These are phyloP conservation scores for Haplosporangium gracile DNA, from an alignment of 192 early-diverging fungal genomes.

Conservation along the genomic window DNA sequence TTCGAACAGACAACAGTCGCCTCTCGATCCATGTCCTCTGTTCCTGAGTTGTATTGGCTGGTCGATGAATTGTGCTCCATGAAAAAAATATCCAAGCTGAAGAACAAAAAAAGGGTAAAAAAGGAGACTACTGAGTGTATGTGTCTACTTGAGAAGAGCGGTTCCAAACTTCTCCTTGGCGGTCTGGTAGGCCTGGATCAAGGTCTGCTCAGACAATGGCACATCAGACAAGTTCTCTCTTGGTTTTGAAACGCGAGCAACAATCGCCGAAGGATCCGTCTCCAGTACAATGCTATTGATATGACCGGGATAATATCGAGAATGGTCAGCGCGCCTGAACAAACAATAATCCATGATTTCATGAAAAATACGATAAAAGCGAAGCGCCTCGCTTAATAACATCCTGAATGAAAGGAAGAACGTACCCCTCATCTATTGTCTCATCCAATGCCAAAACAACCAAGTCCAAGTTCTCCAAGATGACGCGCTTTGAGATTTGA, in stretches of 20 bases:
- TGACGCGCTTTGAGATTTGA: constrained; percentile 90
- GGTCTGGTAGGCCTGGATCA: constrained; percentile 81
- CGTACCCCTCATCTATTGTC: constrained; percentile 93
- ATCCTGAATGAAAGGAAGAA: background rate
- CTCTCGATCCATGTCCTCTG: background rate
- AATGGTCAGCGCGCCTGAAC: background rate
- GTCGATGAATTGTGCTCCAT: background rate
- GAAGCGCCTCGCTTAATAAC: background rate
- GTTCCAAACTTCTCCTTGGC: constrained; percentile 81
- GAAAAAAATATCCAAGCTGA: background rate
- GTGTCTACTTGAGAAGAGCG: constrained; percentile 64
- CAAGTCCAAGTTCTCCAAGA: constrained; percentile 94
- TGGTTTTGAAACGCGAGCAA: constrained; percentile 82
- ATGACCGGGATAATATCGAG: background rate
- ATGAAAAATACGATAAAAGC: background rate
- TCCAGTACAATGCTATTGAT: constrained; percentile 75
- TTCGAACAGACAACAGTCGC: background rate
- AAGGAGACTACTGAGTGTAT: background rate
- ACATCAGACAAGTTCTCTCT: constrained; percentile 79
- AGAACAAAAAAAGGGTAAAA: background rate
- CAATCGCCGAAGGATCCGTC: constrained; percentile 82
- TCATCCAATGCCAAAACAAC: constrained; percentile 94
- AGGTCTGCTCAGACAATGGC: constrained; percentile 81
- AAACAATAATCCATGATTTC: background rate
- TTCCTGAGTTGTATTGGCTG: background rate